phyloP scores from a whole-genome alignment of 106 monocot species.

The Hemerocallis citrina region DNA sequence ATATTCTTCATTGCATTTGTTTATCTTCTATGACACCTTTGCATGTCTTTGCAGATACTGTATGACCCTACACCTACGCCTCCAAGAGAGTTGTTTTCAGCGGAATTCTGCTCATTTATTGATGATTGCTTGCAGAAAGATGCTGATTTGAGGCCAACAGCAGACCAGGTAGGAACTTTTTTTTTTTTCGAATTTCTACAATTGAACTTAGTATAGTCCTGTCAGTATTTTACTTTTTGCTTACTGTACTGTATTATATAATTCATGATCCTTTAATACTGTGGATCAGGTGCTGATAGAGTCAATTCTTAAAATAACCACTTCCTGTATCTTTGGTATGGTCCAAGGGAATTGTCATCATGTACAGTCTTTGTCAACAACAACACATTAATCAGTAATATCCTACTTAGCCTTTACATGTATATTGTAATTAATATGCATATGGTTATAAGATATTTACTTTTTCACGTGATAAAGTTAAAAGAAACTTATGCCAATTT shows the following conservation, averaged over 20 bases:
- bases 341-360: no score
- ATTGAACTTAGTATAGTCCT: neutral
- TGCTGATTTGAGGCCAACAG: conserved; percentile 78
- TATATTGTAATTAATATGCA: no score
- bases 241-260: neutral
- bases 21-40: neutral
- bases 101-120: conserved; percentile 91
- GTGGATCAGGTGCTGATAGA: neutral
- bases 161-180: conserved; percentile 54
- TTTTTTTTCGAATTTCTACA: neutral
- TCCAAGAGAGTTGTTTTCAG: conserved; percentile 47
- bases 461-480: no score
- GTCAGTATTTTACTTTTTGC: neutral
- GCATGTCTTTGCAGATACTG: conserved; percentile 49
- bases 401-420: no score
- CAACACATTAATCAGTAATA: no score
- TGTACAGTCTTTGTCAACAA: no score
- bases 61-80: conserved; percentile 93
- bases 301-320: neutral
- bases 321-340: no score
- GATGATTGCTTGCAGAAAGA: conserved; percentile 93
- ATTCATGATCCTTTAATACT: neutral
- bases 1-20: neutral
- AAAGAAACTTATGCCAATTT: no score
- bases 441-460: no score